Base-by-base conservation (phyloP, 805 yeast genomes). In the Tetrapisispora fleetii region DNA sequence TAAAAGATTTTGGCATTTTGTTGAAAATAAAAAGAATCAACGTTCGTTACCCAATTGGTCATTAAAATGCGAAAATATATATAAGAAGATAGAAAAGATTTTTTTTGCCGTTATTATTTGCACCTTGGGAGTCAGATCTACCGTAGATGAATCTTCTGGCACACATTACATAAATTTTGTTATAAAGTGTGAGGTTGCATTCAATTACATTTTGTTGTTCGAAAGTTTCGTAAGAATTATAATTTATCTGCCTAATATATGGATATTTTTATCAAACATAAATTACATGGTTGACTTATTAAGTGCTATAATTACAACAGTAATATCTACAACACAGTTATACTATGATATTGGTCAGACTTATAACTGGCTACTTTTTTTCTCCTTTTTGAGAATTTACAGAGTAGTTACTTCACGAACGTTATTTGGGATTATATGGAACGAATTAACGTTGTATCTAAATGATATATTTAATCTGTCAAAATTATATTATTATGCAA, bases 361-460 rank as follows among this genome's bases (percentile, higher is more conserved):
- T 2, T 44, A 37, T 28, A 37, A 37, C 16, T 44, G 47, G 47
- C n/a, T 44, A 2, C 28, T 44, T n/a, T 16, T 37, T 18, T 44
- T 44, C 21, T 7, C 17, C 10, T 19, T 37, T 7, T 19, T 37
- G 18, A 27, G 41, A 17, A 37, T 44, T 30, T 37, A 37, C 24
- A 44, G 41, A 17, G n/a, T 37, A 8, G 35, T 37, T 14, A 14
- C 18, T 13, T 14, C 16, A 11, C 19, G 4, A 22, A 27, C 4
- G 9, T 4, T 43, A 9, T 27, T 18, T 14, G 17, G 21, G 13
- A 18, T 11, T 18, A 19, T 28, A n/a, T 44, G 47, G 47, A 37
- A 27, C 7, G 14, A 36, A 2, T n/a, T 43, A 10, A 7, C 36
- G 8, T 19, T 28, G n/a, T n/a, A 36, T 27, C 9, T 24, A 3